Evolutionary conservation across 2,329 filamentous ascomycete species (phyloP), one percentile per base, ranked within the genome.

Genomic region (Aspergillus calidoustus): DNA sequence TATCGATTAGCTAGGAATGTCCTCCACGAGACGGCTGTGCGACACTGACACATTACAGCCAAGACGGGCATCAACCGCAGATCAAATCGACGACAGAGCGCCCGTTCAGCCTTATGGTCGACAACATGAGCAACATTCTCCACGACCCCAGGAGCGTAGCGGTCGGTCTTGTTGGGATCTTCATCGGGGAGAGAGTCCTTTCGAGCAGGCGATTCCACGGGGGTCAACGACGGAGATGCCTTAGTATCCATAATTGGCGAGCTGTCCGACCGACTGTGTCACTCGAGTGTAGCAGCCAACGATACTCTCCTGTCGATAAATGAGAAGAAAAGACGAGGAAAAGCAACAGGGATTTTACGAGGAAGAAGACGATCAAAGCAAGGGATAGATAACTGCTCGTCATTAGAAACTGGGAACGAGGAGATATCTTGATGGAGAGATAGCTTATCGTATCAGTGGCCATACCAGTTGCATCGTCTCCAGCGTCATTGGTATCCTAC

Each of bases 51-150:
- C 85, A 88, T 87, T 22, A 86, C 64, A 1, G 85, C 83, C 11
- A 88, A 73, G 28, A 87, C 79, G 1, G 86, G 86, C n/a, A 88
- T 73, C 51, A 88, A 59, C 7, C 76, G 72, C 57, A 77, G 57
- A 58, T 79, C 77, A 65, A 88, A 84, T 64, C 86, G 86, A 71
- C 82, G 81, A 56, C 84, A 82, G 15, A 88, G 74, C 25, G 74
- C 74, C 41, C 80, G 71, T 65, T 84, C 82, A 7, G 81, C 81
- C 50, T 77, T 76, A 43, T 79, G 76, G 64, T 82, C 81, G 34
- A 82, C 66, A 6, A 77, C 72, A 19, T 68, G 68, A 11, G 72
- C 72, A 49, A 73, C 68, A 62, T 75, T 73, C 47, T 67, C 64
- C 9, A 68, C 31, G 0, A 69, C 63, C 1, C 67, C 64, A 7